These are phyloP conservation scores for Pythium periplocum DNA, from an alignment of 352 stramenopile genomes.

Conservation along the genomic window DNA sequence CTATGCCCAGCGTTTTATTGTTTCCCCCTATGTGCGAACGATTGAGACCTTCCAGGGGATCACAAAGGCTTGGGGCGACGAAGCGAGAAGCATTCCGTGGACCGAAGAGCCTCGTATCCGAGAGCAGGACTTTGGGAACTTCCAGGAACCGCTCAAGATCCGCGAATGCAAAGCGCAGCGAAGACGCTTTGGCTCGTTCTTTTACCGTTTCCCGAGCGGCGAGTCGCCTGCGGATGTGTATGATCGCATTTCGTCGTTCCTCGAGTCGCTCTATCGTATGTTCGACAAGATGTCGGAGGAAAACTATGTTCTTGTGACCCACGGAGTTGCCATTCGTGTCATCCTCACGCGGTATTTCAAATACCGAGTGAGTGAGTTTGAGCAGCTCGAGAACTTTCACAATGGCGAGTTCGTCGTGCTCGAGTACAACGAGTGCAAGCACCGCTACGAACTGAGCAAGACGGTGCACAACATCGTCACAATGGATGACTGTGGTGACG, in stretches of 20 bases:
- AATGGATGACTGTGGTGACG: conserved; percentile 32
- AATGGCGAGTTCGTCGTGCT: conserved; percentile 83
- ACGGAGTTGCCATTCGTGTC: conserved; percentile 83
- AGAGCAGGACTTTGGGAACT: conserved; percentile 90
- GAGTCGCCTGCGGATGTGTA: conserved; percentile 87
- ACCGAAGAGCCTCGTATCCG: conserved; percentile 82
- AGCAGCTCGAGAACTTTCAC: conserved; percentile 80
- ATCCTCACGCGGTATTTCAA: conserved; percentile 89
- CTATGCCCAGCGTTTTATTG: conserved; percentile 62
- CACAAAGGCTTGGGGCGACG: conserved; percentile 54
- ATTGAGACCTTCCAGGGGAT: conserved; percentile 88
- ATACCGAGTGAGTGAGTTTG: conserved; percentile 82
- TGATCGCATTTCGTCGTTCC: conserved; percentile 84
- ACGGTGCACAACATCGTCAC: conserved; percentile 60
- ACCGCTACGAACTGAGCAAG: conserved; percentile 58
- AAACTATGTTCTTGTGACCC: conserved; percentile 85
- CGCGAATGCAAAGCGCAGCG: conserved; percentile 75
- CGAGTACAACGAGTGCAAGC: conserved; percentile 56
- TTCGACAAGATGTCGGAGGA: conserved; percentile 74
- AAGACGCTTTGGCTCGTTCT: conserved; percentile 81
- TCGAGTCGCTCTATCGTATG: conserved; percentile 83
- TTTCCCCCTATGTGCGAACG: conserved; percentile 80
- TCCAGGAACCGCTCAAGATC: conserved; percentile 80
- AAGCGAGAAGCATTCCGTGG: conserved; percentile 57
- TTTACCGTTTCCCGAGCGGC: conserved; percentile 85